Evolutionary conservation across 2,329 filamentous ascomycete genomes (phyloP), one percentile per base, ranked within the genome.

Genomic region (Immersiporthe knoxdaviesiana): DNA sequence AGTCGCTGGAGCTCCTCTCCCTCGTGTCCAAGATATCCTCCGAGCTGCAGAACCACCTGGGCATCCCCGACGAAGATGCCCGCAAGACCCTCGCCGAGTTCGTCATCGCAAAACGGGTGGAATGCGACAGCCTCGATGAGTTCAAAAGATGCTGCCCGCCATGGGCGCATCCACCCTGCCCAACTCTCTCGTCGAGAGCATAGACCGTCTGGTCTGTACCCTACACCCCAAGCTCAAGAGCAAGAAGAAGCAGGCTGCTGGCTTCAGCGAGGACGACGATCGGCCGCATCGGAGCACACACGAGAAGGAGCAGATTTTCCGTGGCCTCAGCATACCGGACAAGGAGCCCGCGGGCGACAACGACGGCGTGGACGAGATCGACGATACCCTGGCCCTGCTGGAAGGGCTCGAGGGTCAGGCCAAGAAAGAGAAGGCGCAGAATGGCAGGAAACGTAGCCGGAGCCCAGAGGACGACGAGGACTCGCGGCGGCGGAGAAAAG

Each of bases 1-100:
- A 92, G 79, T 92, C 93, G 75, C 90, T 99, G 78, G 96, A 99
- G 85, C 86, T 97, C 71, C 87, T 99, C 66, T 97, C 94, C 75
- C 90, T 99, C 76, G 94, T 98, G 68, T 96, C 93, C 64, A 97
- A 95, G 80, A 93, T 99, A 75, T 94, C 94, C 18, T 95, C 92
- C 24, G 96, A 99, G 81, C 86, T 99, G 66, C 91, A 97, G 76
- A 99, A 99, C 77, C 93, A 99, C 81, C 82, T 98, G 70, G 93
- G 94, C 68, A 89, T 97, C 75, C 92, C 88, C 78, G 94, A 99
- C 81, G 52, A 69, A 32, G 65, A 71, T n/a, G 67, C 67, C 50
- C 67, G 70, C 16, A 97, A 97, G 81, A 97, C 93, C 6, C 89
- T 99, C 35, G 94, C 96, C 74, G 96, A 99, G 80, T 99, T 97